A percentile compares a stretch with the other conserved stretches of the same genome.
phyloP scores from a whole-genome alignment of 2,329 filamentous ascomycete genomes.

The Chaetomium globosum region DNA sequence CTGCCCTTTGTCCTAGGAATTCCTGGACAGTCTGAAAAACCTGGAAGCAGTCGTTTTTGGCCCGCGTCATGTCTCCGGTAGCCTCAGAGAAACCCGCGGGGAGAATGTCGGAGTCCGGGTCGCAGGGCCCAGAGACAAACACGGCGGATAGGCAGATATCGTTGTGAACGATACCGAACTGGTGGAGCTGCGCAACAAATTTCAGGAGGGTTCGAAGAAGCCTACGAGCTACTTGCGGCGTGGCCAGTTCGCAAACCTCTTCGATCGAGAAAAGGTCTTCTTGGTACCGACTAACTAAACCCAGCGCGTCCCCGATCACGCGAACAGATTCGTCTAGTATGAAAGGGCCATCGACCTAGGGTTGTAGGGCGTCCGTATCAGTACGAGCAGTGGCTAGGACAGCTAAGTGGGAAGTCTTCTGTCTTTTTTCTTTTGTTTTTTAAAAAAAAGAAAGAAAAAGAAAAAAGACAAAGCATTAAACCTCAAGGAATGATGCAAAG shows the following conservation, averaged over 20 bases:
- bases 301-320: neutral
- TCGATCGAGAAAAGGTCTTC: slow-evolving; percentile 6
- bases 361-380: neutral
- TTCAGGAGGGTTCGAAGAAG: neutral
- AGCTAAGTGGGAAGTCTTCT: neutral
- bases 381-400: neutral
- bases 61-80: neutral
- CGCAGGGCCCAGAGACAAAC: neutral
- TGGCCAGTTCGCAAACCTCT: neutral
- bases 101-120: neutral
- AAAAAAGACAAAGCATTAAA: neutral
- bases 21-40: neutral
- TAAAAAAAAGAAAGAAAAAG: neutral
- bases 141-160: neutral
- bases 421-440: too few species aligned
- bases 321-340: neutral
- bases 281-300: neutral
- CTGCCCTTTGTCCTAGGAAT: neutral
- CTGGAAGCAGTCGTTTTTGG: neutral
- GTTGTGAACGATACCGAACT: slow-evolving; percentile 2
- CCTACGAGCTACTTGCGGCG: neutral
- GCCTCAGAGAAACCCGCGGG: slow-evolving; percentile 1
- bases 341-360: neutral
- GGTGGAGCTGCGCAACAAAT: slow-evolving; percentile 3
- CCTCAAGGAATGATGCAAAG: too few species aligned